These are phyloP conservation scores for Coprinopsis marcescibilis DNA, from an alignment of 768 basidiomycete species.

Conservation along the genomic window DNA sequence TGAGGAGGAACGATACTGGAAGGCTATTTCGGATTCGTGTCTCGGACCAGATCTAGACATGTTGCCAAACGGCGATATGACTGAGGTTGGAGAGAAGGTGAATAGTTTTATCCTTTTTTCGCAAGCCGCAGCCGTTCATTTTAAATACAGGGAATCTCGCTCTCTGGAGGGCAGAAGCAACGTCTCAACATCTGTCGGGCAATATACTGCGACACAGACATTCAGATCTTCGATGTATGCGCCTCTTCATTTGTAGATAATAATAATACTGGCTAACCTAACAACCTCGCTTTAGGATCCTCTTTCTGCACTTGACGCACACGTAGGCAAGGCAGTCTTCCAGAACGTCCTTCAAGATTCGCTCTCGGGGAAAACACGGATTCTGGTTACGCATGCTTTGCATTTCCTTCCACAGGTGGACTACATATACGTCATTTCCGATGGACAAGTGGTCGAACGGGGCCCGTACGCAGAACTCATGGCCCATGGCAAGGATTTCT, in stretches of 20 bases:
- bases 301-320: slow-evolving; percentile 86
- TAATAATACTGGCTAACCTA: not conserved
- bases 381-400: slow-evolving; percentile 88
- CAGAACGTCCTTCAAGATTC: slow-evolving; percentile 71
- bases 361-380: slow-evolving; percentile 63
- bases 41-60: slow-evolving; percentile 76
- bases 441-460: slow-evolving; percentile 73
- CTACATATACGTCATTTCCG: slow-evolving; percentile 73
- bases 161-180: slow-evolving; percentile 79
- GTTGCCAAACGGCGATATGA: slow-evolving; percentile 71
- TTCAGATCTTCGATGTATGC: slow-evolving; percentile 76
- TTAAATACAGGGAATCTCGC: slow-evolving; percentile 62
- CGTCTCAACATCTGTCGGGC: slow-evolving; percentile 82
- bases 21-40: slow-evolving; percentile 70
- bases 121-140: slow-evolving; percentile 4
- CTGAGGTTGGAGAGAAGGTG: slow-evolving; percentile 76
- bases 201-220: slow-evolving; percentile 80
- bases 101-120: not conserved
- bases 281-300: slow-evolving; percentile 51
- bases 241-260: not conserved
- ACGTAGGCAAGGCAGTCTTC: slow-evolving; percentile 85
- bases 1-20: slow-evolving; percentile 79
- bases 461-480: slow-evolving; percentile 78
- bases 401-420: slow-evolving; percentile 88
- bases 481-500: slow-evolving; percentile 56